Evolutionary conservation across 2,329 filamentous ascomycete genomes (phyloP), one percentile per base, ranked within the genome.

Genomic region (Aspergillus luchuensis): DNA sequence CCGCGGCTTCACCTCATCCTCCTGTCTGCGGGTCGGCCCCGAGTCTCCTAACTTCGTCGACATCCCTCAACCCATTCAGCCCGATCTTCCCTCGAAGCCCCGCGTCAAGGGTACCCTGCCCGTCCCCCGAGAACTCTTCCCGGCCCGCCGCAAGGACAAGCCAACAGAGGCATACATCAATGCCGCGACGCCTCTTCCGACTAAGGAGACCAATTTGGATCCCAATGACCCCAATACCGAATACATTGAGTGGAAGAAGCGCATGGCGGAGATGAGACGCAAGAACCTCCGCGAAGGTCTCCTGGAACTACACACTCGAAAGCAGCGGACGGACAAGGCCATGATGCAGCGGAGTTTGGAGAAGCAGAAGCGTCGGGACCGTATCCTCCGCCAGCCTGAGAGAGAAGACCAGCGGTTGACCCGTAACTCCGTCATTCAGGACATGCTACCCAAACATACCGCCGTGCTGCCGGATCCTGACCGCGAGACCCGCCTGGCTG

Each of bases 41-140:
- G 91, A 97, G 74, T 96, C 92, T 38, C 94, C 95, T 50, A 85
- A 86, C 66, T 98, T 90, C 81, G 90, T 98, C 78, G 87, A 91
- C 66, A 82, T 97, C 58, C 94, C 93, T 51, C 83, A 84, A 67
- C 85, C 90, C 52, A 84, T 87, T n/a, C 92, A 97, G 74, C 87
- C 89, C 54, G 83, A 85, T n/a, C 76, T 79, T 45, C 77, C 80
- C 3, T 71, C 74, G 55, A 80, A 80, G 61, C 79, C 78, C 15
- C 69, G 67, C 52, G 75, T 92, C 36, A 92, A 92, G 74, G 95
- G 95, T 67, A 86, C 89, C 59, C 84, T 99, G 0, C 95, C 95
- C 8, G 82, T 92, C 0, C 94, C 95, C 38, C 89, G 93, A 64
- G 84, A 91, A 59, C 79, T 98, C 66, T 97, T 98, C 79, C 82